Conservation (phyloP, 2,329 filamentous ascomycete species). For the Ramichloridium luteum region DNA sequence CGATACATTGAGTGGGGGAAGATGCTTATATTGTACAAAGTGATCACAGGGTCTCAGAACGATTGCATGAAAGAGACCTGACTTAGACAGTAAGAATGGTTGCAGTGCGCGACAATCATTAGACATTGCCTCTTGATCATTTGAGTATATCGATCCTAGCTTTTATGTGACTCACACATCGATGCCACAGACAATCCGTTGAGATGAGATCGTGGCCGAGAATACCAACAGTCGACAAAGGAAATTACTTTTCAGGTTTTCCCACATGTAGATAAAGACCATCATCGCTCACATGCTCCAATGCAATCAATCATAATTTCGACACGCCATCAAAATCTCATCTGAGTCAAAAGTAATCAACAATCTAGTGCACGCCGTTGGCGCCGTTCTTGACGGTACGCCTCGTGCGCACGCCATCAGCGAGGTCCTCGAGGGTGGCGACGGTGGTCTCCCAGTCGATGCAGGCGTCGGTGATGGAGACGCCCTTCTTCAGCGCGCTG, state of each 20-base stretch:
- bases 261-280: neutral
- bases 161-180: too few relatives aligned
- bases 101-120: too few relatives aligned
- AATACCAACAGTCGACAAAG: neutral
- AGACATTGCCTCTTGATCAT: slow-evolving; percentile 1
- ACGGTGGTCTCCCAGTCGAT: slow-evolving; percentile 86
- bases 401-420: slow-evolving; percentile 67
- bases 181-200: too few relatives aligned
- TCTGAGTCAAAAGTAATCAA: neutral
- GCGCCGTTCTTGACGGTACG: slow-evolving; percentile 37
- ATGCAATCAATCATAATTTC: too few relatives aligned
- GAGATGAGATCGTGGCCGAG: too few relatives aligned
- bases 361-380: slow-evolving; percentile 17
- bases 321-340: slow-evolving; percentile 1
- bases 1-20: too few relatives aligned
- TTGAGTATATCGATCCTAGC: too few relatives aligned
- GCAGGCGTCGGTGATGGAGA: slow-evolving; percentile 93
- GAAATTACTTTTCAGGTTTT: neutral
- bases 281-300: slow-evolving; percentile 2
- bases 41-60: too few relatives aligned
- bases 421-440: slow-evolving; percentile 69
- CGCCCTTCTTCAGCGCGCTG: slow-evolving; percentile 66
- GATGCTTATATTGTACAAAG: too few relatives aligned
- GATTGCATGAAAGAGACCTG: too few relatives aligned
- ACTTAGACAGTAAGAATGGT: too few relatives aligned